Conservation (phyloP, 768 basidiomycete genomes). For the Lactarius hengduanensis region DNA sequence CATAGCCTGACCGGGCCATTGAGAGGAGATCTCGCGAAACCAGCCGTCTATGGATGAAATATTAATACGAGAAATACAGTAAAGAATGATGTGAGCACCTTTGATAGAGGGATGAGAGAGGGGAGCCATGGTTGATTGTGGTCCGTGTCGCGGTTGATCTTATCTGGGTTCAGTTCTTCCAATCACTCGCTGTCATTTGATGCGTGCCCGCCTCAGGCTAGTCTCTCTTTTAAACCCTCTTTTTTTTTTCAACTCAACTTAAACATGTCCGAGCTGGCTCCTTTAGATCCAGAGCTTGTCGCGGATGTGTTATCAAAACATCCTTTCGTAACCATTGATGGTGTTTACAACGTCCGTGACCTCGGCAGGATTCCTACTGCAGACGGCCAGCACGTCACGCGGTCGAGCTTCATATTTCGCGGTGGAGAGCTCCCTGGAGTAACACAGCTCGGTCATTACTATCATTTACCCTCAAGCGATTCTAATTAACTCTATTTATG, state of each 20-base stretch:
- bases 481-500: background rate
- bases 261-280: conserved; percentile 45
- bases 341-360: conserved; percentile 75
- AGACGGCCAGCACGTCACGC: conserved; percentile 48
- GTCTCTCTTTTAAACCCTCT: background rate
- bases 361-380: conserved; percentile 60
- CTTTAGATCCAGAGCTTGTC: conserved; percentile 66
- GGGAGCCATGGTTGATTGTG: conserved; percentile 34
- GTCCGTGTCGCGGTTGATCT: background rate
- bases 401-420: conserved; percentile 58
- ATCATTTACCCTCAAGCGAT: conserved; percentile 9
- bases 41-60: conserved; percentile 65
- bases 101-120: conserved; percentile 42
- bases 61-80: background rate
- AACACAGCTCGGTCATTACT: conserved; percentile 58
- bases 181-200: background rate
- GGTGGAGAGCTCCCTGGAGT: conserved; percentile 72
- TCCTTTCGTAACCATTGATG: conserved; percentile 69
- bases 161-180: conserved; percentile 2
- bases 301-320: conserved; percentile 60
- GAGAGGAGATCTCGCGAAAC: conserved; percentile 92
- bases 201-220: background rate
- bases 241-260: background rate
- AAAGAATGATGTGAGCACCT: conserved; percentile 29
- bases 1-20: conserved; percentile 99